Evolutionary conservation across 2,329 filamentous ascomycete species (phyloP), one percentile per base, ranked within the genome.

Genomic region (Epichloe coenophiala): DNA sequence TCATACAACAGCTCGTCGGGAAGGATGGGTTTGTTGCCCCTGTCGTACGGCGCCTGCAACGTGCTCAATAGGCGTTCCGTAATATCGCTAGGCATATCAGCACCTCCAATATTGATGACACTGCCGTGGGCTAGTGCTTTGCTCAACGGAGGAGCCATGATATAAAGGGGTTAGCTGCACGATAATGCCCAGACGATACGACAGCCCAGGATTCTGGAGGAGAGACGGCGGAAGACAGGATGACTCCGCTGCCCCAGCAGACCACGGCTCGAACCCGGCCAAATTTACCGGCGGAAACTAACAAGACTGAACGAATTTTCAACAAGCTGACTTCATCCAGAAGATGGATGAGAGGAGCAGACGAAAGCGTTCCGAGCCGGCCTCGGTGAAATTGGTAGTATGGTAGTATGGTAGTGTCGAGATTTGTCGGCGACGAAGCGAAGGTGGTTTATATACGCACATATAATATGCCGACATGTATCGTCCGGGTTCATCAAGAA

Each of bases 1-100:
- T 67, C 60, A 53, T 71, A 71, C 44, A 71, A 58, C 39, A 69
- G 57, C 56, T 71, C 68, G 46, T 71, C 68, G 1, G 68, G 68
- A 33, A 71, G 59, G 1, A 59, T 61, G 15, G 61, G 59, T 51
- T 61, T 61, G 12, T 53, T 54, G 6, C 50, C 49, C 2, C 55
- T 50, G 19, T 61, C 55, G 49, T 60, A 60, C 3, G 56, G 49
- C 15, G 56, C 49, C 33, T 50, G 55, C 15, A 69, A 59, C 11
- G 57, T 54, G 3, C 58, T 50, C 13, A 56, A 53, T 31, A 70
- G 55, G 31, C 60, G 57, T 33, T 61, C 50, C 35, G 54, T 55
- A 31, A 69, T 55, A 21, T 59, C 51, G 38, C 55, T 52, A 40
- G 58, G 54, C 63, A 71, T 61, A 17, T 50, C 51, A 51, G 65